Percentiles rank a stretch among this genome's conserved stretches.
Conservation (phyloP, 176 grass and related monocot genomes). For the Oryza officinalis region DNA sequence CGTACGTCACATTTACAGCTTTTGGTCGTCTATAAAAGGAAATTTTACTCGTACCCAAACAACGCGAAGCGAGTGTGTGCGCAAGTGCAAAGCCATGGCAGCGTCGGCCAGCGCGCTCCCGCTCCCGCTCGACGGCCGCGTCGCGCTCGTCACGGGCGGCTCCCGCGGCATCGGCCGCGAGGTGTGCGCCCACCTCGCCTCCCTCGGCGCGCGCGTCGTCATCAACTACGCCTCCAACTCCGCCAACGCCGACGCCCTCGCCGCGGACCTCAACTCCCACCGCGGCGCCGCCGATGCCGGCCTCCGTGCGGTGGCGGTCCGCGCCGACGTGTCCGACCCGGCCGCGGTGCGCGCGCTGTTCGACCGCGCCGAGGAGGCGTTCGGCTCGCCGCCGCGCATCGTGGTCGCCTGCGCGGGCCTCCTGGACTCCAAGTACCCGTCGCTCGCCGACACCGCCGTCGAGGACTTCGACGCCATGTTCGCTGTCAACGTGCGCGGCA, state of each 20-base stretch:
- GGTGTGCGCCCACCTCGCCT: conserved; percentile 57
- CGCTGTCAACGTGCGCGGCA: conserved; percentile 61
- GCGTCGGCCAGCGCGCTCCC: not conserved
- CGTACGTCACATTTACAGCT: not conserved
- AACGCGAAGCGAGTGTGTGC: not conserved
- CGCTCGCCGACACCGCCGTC: conserved; percentile 56
- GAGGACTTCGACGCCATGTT: conserved; percentile 74
- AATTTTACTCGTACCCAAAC: not conserved
- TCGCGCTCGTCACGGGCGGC: conserved; percentile 67
- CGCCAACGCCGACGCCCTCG: conserved; percentile 53
- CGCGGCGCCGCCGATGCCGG: not conserved
- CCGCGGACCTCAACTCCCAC: conserved; percentile 47
- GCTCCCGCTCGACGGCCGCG: conserved; percentile 52
- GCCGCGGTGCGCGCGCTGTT: conserved; percentile 60
- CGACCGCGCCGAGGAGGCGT: conserved; percentile 58
- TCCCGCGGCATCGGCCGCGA: conserved; percentile 70
- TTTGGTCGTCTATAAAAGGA: not conserved
- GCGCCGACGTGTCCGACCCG: conserved; percentile 55
- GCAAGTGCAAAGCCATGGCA: conserved; percentile 22
- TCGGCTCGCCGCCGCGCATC: conserved; percentile 53
- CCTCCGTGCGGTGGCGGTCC: conserved; percentile 4
- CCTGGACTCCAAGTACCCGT: conserved; percentile 48
- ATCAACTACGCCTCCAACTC: conserved; percentile 61
- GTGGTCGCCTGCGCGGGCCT: conserved; percentile 65
- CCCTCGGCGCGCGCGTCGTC: conserved; percentile 65